These are phyloP conservation scores for Colletotrichum sp. DNA, from an alignment of 2,329 filamentous ascomycete genomes.

Conservation along the genomic window DNA sequence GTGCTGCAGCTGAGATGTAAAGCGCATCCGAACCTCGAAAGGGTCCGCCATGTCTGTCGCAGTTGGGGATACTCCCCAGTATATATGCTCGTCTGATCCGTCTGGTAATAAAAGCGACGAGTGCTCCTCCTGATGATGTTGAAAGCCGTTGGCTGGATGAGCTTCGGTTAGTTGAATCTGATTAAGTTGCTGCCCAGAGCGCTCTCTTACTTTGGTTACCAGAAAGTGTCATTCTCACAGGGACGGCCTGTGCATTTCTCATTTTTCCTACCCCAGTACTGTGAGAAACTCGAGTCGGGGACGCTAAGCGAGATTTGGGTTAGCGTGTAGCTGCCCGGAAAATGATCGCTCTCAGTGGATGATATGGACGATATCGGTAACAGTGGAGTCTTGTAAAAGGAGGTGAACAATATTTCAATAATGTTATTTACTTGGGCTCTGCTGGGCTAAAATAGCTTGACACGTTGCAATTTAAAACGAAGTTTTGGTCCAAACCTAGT, in stretches of 20 bases:
- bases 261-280: background rate
- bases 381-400: constrained; percentile 14
- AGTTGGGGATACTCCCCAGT: background rate
- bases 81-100: background rate
- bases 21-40: constrained; percentile 98
- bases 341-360: constrained; percentile 9
- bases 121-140: background rate
- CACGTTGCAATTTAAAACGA: background rate
- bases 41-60: constrained; percentile 69
- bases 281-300: background rate
- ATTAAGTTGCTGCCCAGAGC: background rate
- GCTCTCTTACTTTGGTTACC: background rate
- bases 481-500: background rate
- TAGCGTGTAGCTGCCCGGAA: background rate
- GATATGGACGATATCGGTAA: constrained; percentile 13
- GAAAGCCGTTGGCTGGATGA: background rate
- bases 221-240: constrained; percentile 3
- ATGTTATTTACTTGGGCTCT: background rate
- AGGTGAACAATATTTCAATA: constrained; percentile 11
- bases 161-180: background rate
- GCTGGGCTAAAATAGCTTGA: background rate
- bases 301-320: background rate
- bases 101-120: background rate
- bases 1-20: constrained; percentile 87
- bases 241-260: background rate